Evolutionary conservation across 192 early-diverging fungal genomes (phyloP).

Genomic region (Neocallimastix lanati): DNA sequence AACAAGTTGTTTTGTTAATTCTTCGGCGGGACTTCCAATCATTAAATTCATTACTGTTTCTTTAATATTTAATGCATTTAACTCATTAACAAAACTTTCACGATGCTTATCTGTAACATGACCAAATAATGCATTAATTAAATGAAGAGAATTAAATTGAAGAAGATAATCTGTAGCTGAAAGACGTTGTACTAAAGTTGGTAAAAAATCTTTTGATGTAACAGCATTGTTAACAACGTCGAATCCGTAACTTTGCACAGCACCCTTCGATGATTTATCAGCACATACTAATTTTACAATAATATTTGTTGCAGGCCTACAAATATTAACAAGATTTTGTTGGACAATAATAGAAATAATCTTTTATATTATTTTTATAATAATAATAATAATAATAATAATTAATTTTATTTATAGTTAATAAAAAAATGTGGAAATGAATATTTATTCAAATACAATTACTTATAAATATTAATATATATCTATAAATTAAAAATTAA

Average conservation of each 20-base stretch:
- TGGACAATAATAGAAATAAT: slow-evolving; percentile 32
- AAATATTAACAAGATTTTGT: slow-evolving; percentile 47
- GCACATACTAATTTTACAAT: slow-evolving; percentile 39
- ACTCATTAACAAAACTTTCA: slow-evolving; percentile 16
- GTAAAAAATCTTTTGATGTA: slow-evolving; percentile 9
- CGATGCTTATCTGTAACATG: slow-evolving; percentile 33
- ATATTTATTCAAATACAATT: too few relatives aligned
- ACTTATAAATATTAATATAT: too few relatives aligned
- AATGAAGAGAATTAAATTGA: slow-evolving; percentile 37
- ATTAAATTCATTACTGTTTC: slow-evolving; percentile 24
- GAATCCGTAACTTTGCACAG: slow-evolving; percentile 24
- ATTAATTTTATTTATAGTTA: too few relatives aligned
- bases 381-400: too few relatives aligned
- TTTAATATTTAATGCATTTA: slow-evolving; percentile 26
- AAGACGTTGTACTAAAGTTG: slow-evolving; percentile 36
- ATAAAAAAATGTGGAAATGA: too few relatives aligned
- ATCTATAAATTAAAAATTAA: too few relatives aligned
- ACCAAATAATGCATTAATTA: slow-evolving; percentile 42
- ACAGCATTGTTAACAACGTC: slow-evolving; percentile 28
- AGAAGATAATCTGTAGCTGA: slow-evolving; percentile 36
- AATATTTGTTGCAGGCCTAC: slow-evolving; percentile 49
- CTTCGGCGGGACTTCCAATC: slow-evolving; percentile 25
- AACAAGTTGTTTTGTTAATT: slow-evolving; percentile 32
- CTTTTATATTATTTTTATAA: slow-evolving; percentile 2
- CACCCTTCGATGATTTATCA: slow-evolving; percentile 11